These are phyloP conservation scores for Vaccinium vitisidaea DNA, from an alignment of 148 eudicot species.

Conservation along the genomic window DNA sequence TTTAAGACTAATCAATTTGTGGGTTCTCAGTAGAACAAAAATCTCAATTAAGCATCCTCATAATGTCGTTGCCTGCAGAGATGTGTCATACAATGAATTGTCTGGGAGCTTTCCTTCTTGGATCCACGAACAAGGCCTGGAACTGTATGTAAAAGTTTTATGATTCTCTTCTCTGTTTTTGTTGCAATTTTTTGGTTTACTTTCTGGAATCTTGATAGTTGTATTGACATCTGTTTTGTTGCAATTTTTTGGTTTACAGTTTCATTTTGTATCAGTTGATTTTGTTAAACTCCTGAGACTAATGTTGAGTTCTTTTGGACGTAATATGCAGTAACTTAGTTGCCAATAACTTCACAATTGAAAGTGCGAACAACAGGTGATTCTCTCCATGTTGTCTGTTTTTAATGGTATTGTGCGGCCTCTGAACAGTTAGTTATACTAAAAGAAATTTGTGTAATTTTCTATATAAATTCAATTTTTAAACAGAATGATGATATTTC, in stretches of 20 bases:
- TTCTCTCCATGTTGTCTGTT: not conserved
- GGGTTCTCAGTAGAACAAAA: not conserved
- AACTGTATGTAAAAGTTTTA: conserved; percentile 48
- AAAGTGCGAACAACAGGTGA: conserved; percentile 60
- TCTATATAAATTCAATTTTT: not conserved
- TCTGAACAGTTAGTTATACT: not conserved
- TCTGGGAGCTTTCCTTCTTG: conserved; percentile 86
- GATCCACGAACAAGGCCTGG: conserved; percentile 42
- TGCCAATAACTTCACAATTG: conserved; percentile 66
- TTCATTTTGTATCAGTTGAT: not conserved
- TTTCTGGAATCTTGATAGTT: not conserved
- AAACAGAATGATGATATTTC: not conserved
- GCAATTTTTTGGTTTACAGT: too few relatives aligned
- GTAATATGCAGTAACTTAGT: conserved; percentile 67
- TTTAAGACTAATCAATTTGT: not conserved
- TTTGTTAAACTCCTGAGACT: not conserved
- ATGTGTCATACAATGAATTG: conserved; percentile 77
- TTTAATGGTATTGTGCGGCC: not conserved
- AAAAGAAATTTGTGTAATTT: not conserved
- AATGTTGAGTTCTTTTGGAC: not conserved
- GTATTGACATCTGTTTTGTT: not conserved
- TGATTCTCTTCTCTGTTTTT: not conserved
- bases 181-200: not conserved
- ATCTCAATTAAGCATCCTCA: not conserved
- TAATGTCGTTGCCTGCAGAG: conserved; percentile 55